Evolutionary conservation across 805 yeast species (phyloP), one percentile per base, ranked within the genome.

Genomic region (Myxozyma neotropica): DNA sequence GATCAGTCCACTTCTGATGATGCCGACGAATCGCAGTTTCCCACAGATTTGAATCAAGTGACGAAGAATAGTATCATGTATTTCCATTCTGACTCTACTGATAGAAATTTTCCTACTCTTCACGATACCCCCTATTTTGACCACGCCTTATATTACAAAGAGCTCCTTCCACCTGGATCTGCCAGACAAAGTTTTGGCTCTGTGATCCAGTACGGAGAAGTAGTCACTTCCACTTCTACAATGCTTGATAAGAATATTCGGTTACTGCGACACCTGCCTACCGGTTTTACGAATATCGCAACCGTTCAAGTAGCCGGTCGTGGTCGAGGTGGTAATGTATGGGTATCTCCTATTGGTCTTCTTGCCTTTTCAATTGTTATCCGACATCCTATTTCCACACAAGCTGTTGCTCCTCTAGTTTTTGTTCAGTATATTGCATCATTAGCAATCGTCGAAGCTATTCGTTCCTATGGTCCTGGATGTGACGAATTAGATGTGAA

Each of bases 261-360:
- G 12, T 70, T 89, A 38, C 72, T 93, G 56, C 74, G 78, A 6
- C 68, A 75, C 36, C 71, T 88, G 27, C 96, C 96, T 0, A 78
- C 84, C 27, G 96, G 96, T 0, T 67, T 75, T 17, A 80, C 85
- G 10, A 77, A 86, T 10, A 80, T 85, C 2, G 97, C 96, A 0
- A 85, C 92, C 1, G 82, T 87, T 2, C 99, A 94, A 72, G 86
- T 89, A 1, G 81, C 90, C 0, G 99, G 99, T 0, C 79, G 93
- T 50, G 99, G 99, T 1, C 82, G 99, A 57, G 96, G 97, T 15
- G 95, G 94, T 1, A 94, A 94, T 66, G 85, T 84, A 1, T 94
- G 99, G 99, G 86, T 94, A 24, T 92, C 89, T 66, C 99, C 99
- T 2, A 80, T 81, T 24, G 99, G 99, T 10, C 95, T 91, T 1